Percentiles rank a stretch among this genome's conserved stretches.
phyloP scores from a whole-genome alignment of 1,284 basidiomycete species.

The Grifola frondosa region DNA sequence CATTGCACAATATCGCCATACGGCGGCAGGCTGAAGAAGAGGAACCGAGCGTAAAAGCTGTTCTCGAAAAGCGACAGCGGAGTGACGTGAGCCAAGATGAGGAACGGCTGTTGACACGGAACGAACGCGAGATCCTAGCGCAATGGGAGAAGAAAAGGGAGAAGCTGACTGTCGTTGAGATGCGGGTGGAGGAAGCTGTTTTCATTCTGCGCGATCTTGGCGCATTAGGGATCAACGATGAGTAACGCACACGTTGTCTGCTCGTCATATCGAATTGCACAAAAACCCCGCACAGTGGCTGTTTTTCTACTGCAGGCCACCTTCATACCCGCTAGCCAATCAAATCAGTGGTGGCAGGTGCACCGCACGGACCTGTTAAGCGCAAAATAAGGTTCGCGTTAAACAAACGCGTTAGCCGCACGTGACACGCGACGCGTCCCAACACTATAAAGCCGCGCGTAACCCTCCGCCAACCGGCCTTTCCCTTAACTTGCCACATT shows the following conservation, averaged over 20 bases:
- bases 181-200: constrained; percentile 80
- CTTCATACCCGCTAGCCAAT: too few relatives aligned
- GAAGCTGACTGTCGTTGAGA: constrained; percentile 74
- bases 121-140: constrained; percentile 67
- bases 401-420: constrained; percentile 35
- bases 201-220: constrained; percentile 81
- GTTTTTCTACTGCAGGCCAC: background rate
- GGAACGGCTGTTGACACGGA: constrained; percentile 56
- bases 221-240: constrained; percentile 25
- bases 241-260: constrained; percentile 19
- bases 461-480: constrained; percentile 18
- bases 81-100: constrained; percentile 79
- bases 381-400: constrained; percentile 36
- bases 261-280: background rate
- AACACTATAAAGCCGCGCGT: constrained; percentile 30
- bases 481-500: constrained; percentile 17
- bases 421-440: constrained; percentile 36
- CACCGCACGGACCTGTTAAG: too few relatives aligned
- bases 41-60: constrained; percentile 59
- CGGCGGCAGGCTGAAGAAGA: constrained; percentile 73
- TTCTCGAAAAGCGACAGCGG: constrained; percentile 78
- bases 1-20: constrained; percentile 77
- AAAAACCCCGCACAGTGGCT: too few relatives aligned
- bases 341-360: too few relatives aligned
- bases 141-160: constrained; percentile 70